These are phyloP conservation scores for Simmondsia chinensis DNA, from an alignment of 148 eudicot species.

Conservation along the genomic window DNA sequence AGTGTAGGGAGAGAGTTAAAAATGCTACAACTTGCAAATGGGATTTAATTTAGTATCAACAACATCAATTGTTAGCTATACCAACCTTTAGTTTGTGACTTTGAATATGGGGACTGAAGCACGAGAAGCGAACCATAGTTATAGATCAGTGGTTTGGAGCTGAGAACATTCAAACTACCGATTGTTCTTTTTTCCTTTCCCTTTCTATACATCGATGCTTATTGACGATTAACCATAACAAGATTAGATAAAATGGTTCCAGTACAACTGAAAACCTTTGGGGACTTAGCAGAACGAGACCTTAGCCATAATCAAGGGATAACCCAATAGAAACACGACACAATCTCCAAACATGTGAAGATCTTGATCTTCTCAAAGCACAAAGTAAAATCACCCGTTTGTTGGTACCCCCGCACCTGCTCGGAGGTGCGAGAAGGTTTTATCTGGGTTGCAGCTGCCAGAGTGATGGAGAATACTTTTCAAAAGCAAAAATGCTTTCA, in stretches of 20 bases:
- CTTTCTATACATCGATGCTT: neutral
- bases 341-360: conserved; percentile 87
- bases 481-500: conserved; percentile 21
- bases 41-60: neutral
- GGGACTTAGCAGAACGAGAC: conserved; percentile 7
- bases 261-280: conserved; percentile 12
- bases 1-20: conserved; percentile 3
- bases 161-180: conserved; percentile 23
- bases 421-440: conserved; percentile 77
- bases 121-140: conserved; percentile 71
- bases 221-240: conserved; percentile 11
- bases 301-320: conserved; percentile 92
- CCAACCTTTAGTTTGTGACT: conserved; percentile 68
- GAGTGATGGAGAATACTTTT: conserved; percentile 62
- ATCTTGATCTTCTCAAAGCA: conserved; percentile 71
- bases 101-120: conserved; percentile 48
- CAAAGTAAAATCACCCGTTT: conserved; percentile 48
- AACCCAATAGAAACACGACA: conserved; percentile 78
- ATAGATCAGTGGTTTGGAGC: conserved; percentile 6
- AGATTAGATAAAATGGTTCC: conserved; percentile 8
- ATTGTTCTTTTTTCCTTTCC: conserved; percentile 11
- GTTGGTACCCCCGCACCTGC: conserved; percentile 75
- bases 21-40: neutral
- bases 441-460: conserved; percentile 74
- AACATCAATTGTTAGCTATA: neutral